A percentile compares a stretch with the other conserved stretches of the same genome.
Evolutionary conservation across 257 asterid genomes (phyloP).

Genomic region (Ilex asprella): DNA sequence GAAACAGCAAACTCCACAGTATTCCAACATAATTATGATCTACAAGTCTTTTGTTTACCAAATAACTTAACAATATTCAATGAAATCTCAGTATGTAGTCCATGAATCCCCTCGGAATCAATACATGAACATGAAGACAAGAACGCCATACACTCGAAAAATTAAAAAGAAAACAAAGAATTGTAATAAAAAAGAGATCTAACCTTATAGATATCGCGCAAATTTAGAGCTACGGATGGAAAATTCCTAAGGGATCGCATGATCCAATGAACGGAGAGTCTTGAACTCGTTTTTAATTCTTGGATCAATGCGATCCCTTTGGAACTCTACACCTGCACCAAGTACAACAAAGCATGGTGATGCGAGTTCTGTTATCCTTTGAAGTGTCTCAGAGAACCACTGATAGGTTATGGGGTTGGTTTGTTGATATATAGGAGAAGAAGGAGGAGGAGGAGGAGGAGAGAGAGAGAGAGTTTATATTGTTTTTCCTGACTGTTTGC

Average conservation of each 20-base stretch:
- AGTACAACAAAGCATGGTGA: neutral
- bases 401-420: neutral
- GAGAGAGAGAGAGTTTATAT: neutral
- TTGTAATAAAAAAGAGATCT: neutral
- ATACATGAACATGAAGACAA: no score
- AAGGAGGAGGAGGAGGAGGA: no score
- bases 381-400: neutral
- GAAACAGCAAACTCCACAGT: no score
- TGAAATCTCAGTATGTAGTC: no score
- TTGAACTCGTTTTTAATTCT: neutral
- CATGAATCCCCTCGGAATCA: no score
- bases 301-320: constrained; percentile 59
- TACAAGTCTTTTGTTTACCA: no score
- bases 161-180: constrained; percentile 21
- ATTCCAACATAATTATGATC: no score
- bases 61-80: no score
- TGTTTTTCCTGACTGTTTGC: neutral
- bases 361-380: neutral
- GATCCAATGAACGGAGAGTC: constrained; percentile 8
- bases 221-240: constrained; percentile 13
- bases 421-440: no score
- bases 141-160: no score
- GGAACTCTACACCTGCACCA: constrained; percentile 33
- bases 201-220: neutral
- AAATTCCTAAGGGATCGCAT: constrained; percentile 25